These are phyloP conservation scores for Trypanosoma mega DNA, from an alignment of 208 protist genomes.

Conservation along the genomic window DNA sequence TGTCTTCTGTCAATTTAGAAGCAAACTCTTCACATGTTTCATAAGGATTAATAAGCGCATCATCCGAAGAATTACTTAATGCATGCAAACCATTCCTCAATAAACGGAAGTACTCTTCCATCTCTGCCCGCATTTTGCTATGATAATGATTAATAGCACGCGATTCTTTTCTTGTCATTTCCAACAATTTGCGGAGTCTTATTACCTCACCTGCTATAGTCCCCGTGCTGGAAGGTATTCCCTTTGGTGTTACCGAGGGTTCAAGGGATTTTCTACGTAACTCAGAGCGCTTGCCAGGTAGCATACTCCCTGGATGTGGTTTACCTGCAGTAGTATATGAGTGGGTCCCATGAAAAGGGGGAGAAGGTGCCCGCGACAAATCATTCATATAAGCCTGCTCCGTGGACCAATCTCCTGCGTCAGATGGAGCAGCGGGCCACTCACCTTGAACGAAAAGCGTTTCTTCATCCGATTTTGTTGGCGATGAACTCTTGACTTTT, in stretches of 20 bases:
- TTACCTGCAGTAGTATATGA: no score
- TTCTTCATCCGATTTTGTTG: no score
- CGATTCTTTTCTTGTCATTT: neutral
- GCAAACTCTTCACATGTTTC: neutral
- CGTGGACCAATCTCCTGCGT: no score
- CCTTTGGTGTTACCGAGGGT: neutral
- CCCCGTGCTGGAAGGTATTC: neutral
- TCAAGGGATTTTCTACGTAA: no score
- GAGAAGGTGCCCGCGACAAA: no score
- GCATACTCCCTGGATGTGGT: no score
- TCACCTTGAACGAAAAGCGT: no score
- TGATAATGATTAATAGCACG: neutral
- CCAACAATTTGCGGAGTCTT: neutral
- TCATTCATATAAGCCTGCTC: no score
- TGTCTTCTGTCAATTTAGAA: conserved; percentile 14
- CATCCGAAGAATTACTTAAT: neutral
- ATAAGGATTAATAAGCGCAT: neutral
- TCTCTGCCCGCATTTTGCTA: neutral
- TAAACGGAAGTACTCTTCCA: neutral
- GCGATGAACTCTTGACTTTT: no score
- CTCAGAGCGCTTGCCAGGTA: no score
- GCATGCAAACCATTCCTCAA: neutral
- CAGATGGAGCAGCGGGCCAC: no score
- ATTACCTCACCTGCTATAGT: neutral
- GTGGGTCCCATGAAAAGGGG: no score